phyloP scores from a whole-genome alignment of 495 filamentous ascomycete species.

The Trichocladium antarcticum region DNA sequence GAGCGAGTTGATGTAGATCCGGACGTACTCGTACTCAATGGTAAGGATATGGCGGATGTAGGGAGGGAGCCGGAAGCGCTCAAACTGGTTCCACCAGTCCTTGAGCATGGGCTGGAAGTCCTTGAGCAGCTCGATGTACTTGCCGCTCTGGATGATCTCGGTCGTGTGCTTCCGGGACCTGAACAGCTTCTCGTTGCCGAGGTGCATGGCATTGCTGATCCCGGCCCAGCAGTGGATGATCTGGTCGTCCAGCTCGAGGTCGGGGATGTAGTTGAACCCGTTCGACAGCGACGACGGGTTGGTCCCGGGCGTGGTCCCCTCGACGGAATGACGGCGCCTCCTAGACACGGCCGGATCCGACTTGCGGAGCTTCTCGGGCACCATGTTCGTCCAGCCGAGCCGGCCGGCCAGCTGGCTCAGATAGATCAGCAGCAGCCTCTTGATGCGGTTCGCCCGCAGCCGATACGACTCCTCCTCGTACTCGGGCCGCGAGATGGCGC shows the following conservation, averaged over 20 bases:
- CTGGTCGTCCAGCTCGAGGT: conserved; percentile 53
- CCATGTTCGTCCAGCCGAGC: conserved; percentile 87
- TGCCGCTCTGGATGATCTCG: conserved; percentile 71
- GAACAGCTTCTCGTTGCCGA: conserved; percentile 75
- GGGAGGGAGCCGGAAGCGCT: conserved; percentile 55
- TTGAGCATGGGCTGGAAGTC: conserved; percentile 65
- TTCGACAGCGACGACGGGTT: conserved; percentile 41
- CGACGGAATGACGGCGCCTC: conserved; percentile 35
- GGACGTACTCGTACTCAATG: conserved; percentile 84
- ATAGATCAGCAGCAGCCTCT: conserved; percentile 76
- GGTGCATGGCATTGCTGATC: conserved; percentile 79
- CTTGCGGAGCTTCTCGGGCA: conserved; percentile 51
- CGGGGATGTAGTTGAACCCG: conserved; percentile 46
- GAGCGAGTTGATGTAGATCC: conserved; percentile 86
- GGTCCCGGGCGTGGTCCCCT: conserved; percentile 45
- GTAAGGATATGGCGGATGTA: conserved; percentile 73
- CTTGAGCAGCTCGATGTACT: conserved; percentile 68
- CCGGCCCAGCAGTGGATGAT: conserved; percentile 89
- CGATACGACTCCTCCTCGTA: conserved; percentile 64
- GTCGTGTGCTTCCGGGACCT: conserved; percentile 72
- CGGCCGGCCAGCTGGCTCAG: conserved; percentile 85
- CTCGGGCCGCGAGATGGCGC: conserved; percentile 46
- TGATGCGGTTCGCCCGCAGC: conserved; percentile 67
- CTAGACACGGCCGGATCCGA: conserved; percentile 37
- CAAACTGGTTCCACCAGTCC: conserved; percentile 65